phyloP scores from a whole-genome alignment of 441 rosid genomes.

The Populus hybrid region DNA sequence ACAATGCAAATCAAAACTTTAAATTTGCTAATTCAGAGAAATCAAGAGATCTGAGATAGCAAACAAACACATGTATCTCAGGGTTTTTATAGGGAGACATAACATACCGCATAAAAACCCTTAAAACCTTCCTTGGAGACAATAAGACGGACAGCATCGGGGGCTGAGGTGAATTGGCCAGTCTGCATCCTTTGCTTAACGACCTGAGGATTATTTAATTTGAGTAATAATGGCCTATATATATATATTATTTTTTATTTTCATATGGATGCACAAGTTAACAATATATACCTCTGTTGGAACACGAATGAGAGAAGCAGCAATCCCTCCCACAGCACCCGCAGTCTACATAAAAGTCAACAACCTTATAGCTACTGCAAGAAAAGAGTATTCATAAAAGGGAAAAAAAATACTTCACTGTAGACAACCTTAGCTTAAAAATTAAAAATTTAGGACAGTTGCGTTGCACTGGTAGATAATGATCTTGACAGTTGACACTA shows the following conservation, averaged over 20 bases:
- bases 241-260: background rate
- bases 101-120: constrained; percentile 66
- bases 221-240: constrained; percentile 3
- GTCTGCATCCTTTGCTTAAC: constrained; percentile 60
- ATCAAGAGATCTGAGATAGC: background rate
- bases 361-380: constrained; percentile 12
- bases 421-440: background rate
- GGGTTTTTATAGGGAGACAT: constrained; percentile 5
- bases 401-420: background rate
- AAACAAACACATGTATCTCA: background rate
- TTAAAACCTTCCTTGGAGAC: constrained; percentile 41
- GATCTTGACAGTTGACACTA: background rate
- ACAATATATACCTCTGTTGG: constrained; percentile 76
- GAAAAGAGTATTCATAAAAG: constrained; percentile 11
- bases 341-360: constrained; percentile 68
- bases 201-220: constrained; percentile 47
- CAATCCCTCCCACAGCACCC: constrained; percentile 92
- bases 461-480: background rate
- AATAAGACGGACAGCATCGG: constrained; percentile 45
- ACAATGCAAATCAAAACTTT: background rate
- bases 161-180: constrained; percentile 48
- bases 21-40: constrained; percentile 5
- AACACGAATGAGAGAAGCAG: constrained; percentile 94
- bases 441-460: constrained; percentile 3
- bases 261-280: background rate